These are phyloP conservation scores for Astrephomene gubernaculifera DNA, from an alignment of 139 green algal genomes.

Conservation along the genomic window DNA sequence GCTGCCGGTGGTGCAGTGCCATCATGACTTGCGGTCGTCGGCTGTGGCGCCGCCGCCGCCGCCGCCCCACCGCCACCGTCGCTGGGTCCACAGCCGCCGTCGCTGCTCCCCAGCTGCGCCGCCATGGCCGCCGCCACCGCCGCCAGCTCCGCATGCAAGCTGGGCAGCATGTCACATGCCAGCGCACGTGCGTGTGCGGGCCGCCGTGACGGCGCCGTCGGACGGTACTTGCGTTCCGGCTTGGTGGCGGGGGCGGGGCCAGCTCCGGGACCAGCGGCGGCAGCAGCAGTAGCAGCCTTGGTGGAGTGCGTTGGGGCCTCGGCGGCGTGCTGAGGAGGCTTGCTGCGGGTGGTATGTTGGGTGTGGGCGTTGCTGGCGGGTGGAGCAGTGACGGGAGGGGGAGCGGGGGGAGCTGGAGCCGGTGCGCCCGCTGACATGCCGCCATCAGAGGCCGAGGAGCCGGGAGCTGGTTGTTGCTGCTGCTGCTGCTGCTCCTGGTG, in stretches of 20 bases:
- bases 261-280: neutral
- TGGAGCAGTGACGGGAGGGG: no score
- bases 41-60: neutral
- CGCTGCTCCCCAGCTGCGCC: neutral
- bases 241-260: neutral
- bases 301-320: no score
- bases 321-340: no score
- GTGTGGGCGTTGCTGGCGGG: no score
- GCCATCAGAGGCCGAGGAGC: no score
- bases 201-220: neutral
- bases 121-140: neutral
- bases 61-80: neutral
- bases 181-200: neutral
- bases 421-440: no score
- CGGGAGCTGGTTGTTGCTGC: no score
- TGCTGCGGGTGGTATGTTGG: no score
- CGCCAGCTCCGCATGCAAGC: constrained; percentile 3
- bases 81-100: neutral
- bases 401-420: no score
- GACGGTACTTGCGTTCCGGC: neutral
- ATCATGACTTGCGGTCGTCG: no score
- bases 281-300: neutral
- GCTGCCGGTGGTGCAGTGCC: no score
- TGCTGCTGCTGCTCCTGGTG: no score
- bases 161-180: neutral